Evolutionary conservation across 2,329 filamentous ascomycete species (phyloP), one percentile per base, ranked within the genome.

Genomic region (Epichloe coenophiala): DNA sequence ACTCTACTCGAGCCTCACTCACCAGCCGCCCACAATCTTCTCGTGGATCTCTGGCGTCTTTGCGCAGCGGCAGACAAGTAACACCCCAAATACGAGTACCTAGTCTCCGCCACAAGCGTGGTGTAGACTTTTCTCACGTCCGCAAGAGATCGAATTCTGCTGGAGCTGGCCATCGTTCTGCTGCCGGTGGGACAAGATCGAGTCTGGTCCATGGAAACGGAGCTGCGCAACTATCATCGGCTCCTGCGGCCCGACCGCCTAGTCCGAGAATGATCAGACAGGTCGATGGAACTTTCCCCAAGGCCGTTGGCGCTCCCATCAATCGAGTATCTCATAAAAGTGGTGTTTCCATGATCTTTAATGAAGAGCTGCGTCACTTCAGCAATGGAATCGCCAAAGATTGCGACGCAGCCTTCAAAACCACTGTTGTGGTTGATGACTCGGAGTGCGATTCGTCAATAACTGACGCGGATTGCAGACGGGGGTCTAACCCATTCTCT

Each of bases 401-500:
- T 52, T 94, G 90, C 61, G 90, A 97, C 61, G 87, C 93, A 60
- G 90, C 90, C 1, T 96, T 97, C 70, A 90, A 88, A 61, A 81
- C 84, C 58, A 75, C 73, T 9, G 57, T 78, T 11, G 66, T 76
- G 13, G 62, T 65, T 17, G 66, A 68, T 15, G 64, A 67, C 12
- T 68, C 68, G 0, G 60, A 63, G 31, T 49, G 46, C 17, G 64
- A 60, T 15, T 63, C 61, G 33, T 66, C 64, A 4, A 56, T 66
- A 40, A 61, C 63, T 3, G 65, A 69, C 23, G 53, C 49, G 8
- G 60, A 67, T 15, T 58, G 57, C 40, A 60, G 56, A 39, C 62
- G 65, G 31, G 68, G 68, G 51, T 63, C 65, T 3, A 72, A 66
- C 4, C 70, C 71, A 0, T 69, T 74, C 52, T 71, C 71, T 1